Evolutionary conservation across 352 stramenopile genomes (phyloP).

Genomic region (Pilasporangium apinafurcum): DNA sequence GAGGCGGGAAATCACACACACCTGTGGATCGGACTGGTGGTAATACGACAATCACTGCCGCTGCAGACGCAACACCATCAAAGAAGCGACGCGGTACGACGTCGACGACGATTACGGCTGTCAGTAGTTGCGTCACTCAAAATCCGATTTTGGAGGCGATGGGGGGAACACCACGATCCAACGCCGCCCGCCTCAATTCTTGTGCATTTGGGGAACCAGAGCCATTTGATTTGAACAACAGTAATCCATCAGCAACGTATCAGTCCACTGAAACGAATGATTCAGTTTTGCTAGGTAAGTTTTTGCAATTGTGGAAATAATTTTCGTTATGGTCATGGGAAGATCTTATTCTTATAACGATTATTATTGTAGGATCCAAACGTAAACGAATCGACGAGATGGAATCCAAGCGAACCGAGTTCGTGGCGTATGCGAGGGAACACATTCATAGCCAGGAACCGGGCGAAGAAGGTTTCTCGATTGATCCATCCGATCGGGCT

Average conservation of each 20-base stretch:
- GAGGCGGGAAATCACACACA: no score
- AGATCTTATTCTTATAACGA: no score
- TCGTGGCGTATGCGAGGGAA: conserved; percentile 69
- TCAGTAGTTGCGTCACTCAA: conserved; percentile 24
- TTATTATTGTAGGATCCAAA: no score
- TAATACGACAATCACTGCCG: background rate
- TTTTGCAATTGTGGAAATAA: no score
- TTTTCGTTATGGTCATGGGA: no score
- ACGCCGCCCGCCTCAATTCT: conserved; percentile 8
- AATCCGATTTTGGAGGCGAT: conserved; percentile 62
- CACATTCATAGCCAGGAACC: conserved; percentile 76
- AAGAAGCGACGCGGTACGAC: conserved; percentile 40
- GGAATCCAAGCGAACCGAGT: conserved; percentile 18
- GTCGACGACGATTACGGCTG: conserved; percentile 6
- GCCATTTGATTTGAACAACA: conserved; percentile 28
- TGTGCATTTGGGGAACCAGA: conserved; percentile 27
- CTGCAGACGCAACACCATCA: conserved; percentile 30
- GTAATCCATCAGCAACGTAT: background rate
- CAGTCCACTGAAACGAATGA: conserved; percentile 2
- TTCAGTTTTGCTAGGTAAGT: conserved; percentile 1
- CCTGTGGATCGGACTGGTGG: no score
- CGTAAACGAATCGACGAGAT: conserved; percentile 9
- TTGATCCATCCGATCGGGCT: conserved; percentile 75
- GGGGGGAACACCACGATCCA: conserved; percentile 47
- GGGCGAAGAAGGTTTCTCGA: conserved; percentile 79